Percentiles rank a stretch among this genome's conserved stretches.
phyloP scores from a whole-genome alignment of 1,284 basidiomycete genomes.

The Puccinia novopanici region DNA sequence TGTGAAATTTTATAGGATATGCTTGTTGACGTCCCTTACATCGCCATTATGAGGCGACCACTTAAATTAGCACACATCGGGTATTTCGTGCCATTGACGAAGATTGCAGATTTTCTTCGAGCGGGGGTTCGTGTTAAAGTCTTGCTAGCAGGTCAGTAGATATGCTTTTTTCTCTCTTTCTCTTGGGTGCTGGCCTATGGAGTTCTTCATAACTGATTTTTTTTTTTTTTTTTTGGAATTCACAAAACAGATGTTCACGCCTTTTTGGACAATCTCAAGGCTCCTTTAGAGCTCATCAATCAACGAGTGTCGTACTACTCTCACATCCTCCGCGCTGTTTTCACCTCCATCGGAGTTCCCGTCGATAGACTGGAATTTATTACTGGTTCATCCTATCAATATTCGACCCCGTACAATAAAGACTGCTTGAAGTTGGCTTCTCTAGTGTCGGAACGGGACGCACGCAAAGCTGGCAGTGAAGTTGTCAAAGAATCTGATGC shows the following conservation, averaged over 20 bases:
- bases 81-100: slow-evolving; percentile 91
- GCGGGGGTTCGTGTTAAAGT: slow-evolving; percentile 90
- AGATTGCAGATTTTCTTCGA: slow-evolving; percentile 93
- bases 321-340: slow-evolving; percentile 76
- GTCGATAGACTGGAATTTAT: slow-evolving; percentile 81
- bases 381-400: slow-evolving; percentile 87
- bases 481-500: slow-evolving; percentile 97
- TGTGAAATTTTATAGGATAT: slow-evolving; percentile 1
- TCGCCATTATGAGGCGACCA: slow-evolving; percentile 8
- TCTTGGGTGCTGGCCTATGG: too few relatives aligned
- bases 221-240: too few relatives aligned
- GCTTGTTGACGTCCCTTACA: background rate
- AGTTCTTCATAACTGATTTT: background rate
- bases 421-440: slow-evolving; percentile 91
- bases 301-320: slow-evolving; percentile 91
- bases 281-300: slow-evolving; percentile 87
- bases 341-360: slow-evolving; percentile 85
- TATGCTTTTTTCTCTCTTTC: background rate
- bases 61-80: slow-evolving; percentile 82
- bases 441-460: slow-evolving; percentile 89
- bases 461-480: slow-evolving; percentile 97
- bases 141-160: slow-evolving; percentile 74
- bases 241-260: slow-evolving; percentile 78
- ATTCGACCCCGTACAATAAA: slow-evolving; percentile 86
- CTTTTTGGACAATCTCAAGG: slow-evolving; percentile 97